Conservation (phyloP, 2,329 filamentous ascomycete genomes). For the Aspergillus japonicus region DNA sequence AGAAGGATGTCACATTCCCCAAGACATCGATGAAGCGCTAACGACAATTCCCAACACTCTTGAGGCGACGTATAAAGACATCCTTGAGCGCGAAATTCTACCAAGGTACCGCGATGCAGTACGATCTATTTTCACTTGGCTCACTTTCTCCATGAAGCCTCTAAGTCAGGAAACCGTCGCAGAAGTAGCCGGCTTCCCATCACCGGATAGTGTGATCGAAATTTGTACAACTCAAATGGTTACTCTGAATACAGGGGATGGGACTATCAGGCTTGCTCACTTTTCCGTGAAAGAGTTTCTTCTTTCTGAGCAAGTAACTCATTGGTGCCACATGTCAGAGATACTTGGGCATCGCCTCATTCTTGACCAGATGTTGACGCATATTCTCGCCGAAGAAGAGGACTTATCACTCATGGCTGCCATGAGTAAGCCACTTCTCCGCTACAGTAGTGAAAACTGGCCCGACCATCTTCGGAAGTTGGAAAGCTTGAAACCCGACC, state of each 20-base stretch:
- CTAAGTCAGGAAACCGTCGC: background rate
- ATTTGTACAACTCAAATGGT: background rate
- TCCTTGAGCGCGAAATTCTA: background rate
- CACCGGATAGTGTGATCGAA: background rate
- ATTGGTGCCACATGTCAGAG: background rate
- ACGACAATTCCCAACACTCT: background rate
- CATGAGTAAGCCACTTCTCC: no score
- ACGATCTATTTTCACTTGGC: background rate
- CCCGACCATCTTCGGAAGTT: no score
- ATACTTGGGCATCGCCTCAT: background rate
- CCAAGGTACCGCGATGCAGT: background rate
- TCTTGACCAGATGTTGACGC: background rate
- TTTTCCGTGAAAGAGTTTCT: background rate
- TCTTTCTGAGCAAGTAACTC: background rate
- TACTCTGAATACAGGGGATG: background rate
- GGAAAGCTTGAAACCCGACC: no score
- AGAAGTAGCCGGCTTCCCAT: background rate
- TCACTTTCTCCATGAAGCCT: background rate
- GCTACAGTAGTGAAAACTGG: no score
- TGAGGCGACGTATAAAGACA: background rate
- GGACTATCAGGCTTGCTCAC: background rate
- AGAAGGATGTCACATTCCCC: background rate
- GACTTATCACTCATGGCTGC: no score
- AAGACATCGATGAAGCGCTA: background rate
- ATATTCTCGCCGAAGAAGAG: background rate